Evolutionary conservation across 495 filamentous ascomycete species (phyloP).

Genomic region (Hypoxylon rickii): DNA sequence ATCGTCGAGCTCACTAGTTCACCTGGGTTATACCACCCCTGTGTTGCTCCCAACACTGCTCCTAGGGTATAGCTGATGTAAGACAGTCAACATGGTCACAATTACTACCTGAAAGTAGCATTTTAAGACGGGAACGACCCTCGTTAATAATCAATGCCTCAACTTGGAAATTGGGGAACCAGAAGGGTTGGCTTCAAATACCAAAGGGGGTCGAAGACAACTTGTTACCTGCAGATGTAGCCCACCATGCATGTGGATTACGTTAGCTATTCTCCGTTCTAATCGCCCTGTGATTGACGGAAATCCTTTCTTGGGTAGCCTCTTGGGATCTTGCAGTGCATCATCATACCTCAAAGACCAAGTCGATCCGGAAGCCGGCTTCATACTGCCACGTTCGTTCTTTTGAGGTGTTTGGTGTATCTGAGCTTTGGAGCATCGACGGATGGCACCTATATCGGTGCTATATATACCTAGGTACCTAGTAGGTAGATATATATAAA

Average conservation of each 20-base stretch:
- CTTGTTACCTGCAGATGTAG: constrained; percentile 16
- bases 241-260: constrained; percentile 10
- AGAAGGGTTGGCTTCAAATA: constrained; percentile 23
- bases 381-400: constrained; percentile 12
- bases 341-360: constrained; percentile 5
- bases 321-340: constrained; percentile 2
- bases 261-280: constrained; percentile 18
- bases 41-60: constrained; percentile 13
- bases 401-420: neutral
- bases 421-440: constrained; percentile 7
- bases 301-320: constrained; percentile 9
- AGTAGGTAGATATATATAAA: too few relatives aligned
- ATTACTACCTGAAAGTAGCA: constrained; percentile 27
- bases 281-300: constrained; percentile 7
- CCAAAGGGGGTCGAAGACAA: constrained; percentile 17
- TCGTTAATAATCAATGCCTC: constrained; percentile 22
- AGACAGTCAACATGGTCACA: constrained; percentile 30
- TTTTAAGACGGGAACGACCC: constrained; percentile 22
- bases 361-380: constrained; percentile 26
- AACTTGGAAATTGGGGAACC: constrained; percentile 25
- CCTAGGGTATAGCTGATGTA: constrained; percentile 19
- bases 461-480: too few relatives aligned
- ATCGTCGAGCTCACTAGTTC: neutral
- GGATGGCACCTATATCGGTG: constrained; percentile 20
- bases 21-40: constrained; percentile 15